These are phyloP conservation scores for Ceratonia siliqua DNA, from an alignment of 306 rosid genomes.

Conservation along the genomic window DNA sequence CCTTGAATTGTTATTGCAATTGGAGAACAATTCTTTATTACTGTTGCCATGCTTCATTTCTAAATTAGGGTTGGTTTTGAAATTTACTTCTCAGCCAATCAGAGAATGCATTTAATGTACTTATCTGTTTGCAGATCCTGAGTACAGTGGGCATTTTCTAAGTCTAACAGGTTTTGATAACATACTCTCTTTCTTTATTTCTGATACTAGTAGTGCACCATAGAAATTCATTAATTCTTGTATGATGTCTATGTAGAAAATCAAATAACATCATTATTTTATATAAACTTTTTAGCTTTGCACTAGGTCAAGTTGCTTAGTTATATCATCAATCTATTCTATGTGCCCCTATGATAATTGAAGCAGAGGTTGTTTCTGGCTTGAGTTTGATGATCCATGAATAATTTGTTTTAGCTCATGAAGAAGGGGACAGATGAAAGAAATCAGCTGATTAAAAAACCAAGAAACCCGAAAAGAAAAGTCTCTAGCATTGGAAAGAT, in stretches of 20 bases:
- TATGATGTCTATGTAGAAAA: background rate
- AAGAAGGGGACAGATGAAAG: background rate
- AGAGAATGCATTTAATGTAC: constrained; percentile 6
- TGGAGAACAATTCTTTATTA: background rate
- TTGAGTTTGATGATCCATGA: background rate
- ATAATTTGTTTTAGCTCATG: background rate
- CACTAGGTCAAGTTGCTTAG: constrained; percentile 1
- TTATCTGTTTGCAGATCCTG: constrained; percentile 27
- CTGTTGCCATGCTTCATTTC: constrained; percentile 4
- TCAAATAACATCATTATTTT: background rate
- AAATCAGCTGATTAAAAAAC: background rate
- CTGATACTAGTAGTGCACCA: background rate
- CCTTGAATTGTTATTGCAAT: background rate
- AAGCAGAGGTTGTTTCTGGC: background rate
- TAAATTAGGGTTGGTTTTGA: background rate
- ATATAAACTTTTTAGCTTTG: background rate
- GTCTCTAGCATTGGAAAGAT: background rate
- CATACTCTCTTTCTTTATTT: constrained; percentile 2
- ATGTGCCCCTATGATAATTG: background rate
- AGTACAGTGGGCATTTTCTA: constrained; percentile 9
- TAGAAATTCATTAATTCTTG: background rate
- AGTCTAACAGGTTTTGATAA: constrained; percentile 7
- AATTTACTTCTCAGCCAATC: background rate
- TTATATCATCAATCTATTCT: background rate
- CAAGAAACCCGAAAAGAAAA: background rate